Evolutionary conservation across 257 asterid species (phyloP).

Genomic region (Catharanthus roseus): DNA sequence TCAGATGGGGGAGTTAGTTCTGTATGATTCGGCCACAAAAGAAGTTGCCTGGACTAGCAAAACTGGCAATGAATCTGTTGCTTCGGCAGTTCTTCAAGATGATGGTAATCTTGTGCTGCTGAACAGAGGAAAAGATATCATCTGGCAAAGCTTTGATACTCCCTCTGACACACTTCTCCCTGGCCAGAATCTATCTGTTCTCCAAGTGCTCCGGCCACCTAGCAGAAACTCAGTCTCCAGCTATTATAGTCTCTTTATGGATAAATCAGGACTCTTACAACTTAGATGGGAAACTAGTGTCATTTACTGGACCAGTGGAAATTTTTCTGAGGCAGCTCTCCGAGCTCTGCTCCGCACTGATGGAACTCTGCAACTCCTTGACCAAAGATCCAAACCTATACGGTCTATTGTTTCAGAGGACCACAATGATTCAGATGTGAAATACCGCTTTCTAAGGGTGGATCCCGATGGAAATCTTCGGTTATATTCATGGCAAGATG

Average conservation of each 20-base stretch:
- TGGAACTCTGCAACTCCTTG: slow-evolving; percentile 30
- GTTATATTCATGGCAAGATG: slow-evolving; percentile 38
- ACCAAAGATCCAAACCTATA: slow-evolving; percentile 23
- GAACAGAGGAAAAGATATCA: not conserved
- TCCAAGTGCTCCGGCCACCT: slow-evolving; percentile 30
- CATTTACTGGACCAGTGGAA: slow-evolving; percentile 34
- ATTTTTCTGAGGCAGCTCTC: slow-evolving; percentile 18
- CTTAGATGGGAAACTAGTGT: slow-evolving; percentile 42
- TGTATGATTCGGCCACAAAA: slow-evolving; percentile 32
- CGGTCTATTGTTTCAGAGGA: slow-evolving; percentile 36
- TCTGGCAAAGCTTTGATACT: slow-evolving; percentile 39
- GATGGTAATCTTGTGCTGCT: slow-evolving; percentile 34
- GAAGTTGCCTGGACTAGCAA: slow-evolving; percentile 24
- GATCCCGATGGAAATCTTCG: slow-evolving; percentile 47
- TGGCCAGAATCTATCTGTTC: slow-evolving; percentile 28
- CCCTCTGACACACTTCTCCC: slow-evolving; percentile 38
- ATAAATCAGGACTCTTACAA: slow-evolving; percentile 30
- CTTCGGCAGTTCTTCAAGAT: slow-evolving; percentile 14
- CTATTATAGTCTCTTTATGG: slow-evolving; percentile 33
- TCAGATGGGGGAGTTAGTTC: slow-evolving; percentile 25
- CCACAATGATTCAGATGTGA: slow-evolving; percentile 30
- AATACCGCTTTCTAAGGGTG: slow-evolving; percentile 40
- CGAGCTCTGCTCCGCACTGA: slow-evolving; percentile 21
- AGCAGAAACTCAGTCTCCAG: slow-evolving; percentile 28
- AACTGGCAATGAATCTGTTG: not conserved